Percentiles rank a stretch among this genome's conserved stretches.
Evolutionary conservation across 257 asterid genomes (phyloP).

Genomic region (Ophiorrhiza pumila): DNA sequence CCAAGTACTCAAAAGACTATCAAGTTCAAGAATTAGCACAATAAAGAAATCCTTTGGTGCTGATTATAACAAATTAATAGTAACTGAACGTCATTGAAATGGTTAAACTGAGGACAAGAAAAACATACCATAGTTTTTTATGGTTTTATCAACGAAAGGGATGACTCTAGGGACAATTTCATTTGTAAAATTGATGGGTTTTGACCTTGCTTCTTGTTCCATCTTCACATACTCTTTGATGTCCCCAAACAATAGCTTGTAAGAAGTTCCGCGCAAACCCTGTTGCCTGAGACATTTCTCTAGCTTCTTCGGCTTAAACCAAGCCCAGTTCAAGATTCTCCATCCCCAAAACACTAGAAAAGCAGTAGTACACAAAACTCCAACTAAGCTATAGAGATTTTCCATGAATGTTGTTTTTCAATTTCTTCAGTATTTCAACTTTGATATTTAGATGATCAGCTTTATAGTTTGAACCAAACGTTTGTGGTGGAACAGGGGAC

Average conservation of each 20-base stretch:
- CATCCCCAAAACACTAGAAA: slow-evolving; percentile 10
- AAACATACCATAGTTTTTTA: slow-evolving; percentile 26
- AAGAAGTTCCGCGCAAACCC: slow-evolving; percentile 31
- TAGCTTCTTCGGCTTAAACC: slow-evolving; percentile 31
- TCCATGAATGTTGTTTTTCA: too few species aligned
- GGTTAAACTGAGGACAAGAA: neutral
- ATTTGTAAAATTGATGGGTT: slow-evolving; percentile 23
- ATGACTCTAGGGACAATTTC: slow-evolving; percentile 21
- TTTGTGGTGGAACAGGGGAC: too few species aligned
- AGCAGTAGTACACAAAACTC: neutral
- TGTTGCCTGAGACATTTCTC: slow-evolving; percentile 28
- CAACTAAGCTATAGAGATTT: neutral
- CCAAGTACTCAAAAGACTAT: too few species aligned
- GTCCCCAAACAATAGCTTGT: slow-evolving; percentile 28
- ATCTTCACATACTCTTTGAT: slow-evolving; percentile 18
- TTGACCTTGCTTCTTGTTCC: slow-evolving; percentile 20
- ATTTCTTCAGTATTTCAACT: too few species aligned
- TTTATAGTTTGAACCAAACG: too few species aligned
- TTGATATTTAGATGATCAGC: too few species aligned
- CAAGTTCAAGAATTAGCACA: too few species aligned
- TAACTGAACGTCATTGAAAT: neutral
- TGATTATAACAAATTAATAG: too few species aligned
- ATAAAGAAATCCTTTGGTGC: too few species aligned
- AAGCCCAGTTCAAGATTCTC: slow-evolving; percentile 25
- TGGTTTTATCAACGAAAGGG: slow-evolving; percentile 22